Evolutionary conservation across 2,329 filamentous ascomycete genomes (phyloP).

Genomic region (Rhynchosporium secalis): DNA sequence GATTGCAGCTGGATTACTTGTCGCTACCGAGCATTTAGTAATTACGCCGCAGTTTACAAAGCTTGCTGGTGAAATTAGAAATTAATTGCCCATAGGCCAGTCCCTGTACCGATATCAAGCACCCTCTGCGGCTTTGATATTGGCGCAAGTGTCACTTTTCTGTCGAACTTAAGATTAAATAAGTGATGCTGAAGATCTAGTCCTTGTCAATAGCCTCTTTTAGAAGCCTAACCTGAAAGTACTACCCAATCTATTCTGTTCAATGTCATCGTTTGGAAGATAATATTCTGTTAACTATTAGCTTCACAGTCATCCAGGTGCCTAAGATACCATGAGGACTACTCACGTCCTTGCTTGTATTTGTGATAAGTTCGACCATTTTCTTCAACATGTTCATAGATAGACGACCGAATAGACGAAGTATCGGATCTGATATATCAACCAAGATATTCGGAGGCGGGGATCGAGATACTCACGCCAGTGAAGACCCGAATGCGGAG

Average conservation of each 20-base stretch:
- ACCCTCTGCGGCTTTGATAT: slow-evolving; percentile 39
- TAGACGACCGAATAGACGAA: slow-evolving; percentile 13
- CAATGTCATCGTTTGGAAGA: slow-evolving; percentile 28
- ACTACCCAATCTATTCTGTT: slow-evolving; percentile 25
- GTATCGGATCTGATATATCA: slow-evolving; percentile 7
- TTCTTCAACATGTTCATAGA: slow-evolving; percentile 13
- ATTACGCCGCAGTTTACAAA: neutral
- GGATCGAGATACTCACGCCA: neutral
- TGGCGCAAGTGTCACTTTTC: slow-evolving; percentile 30
- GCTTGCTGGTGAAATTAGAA: neutral
- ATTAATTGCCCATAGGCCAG: slow-evolving; percentile 45
- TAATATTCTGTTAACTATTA: slow-evolving; percentile 26
- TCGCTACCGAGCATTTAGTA: slow-evolving; percentile 26
- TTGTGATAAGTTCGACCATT: slow-evolving; percentile 17
- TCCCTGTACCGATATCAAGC: slow-evolving; percentile 46
- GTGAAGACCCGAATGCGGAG: slow-evolving; percentile 8
- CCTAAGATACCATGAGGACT: neutral
- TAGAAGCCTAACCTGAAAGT: neutral
- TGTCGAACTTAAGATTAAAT: slow-evolving; percentile 26
- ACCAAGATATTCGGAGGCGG: neutral
- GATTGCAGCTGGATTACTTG: slow-evolving; percentile 30
- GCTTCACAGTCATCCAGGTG: neutral
- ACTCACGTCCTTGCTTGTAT: slow-evolving; percentile 10
- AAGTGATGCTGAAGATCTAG: slow-evolving; percentile 32
- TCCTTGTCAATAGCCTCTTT: neutral